Percentiles rank a stretch among this genome's conserved stretches.
Evolutionary conservation across 2,329 filamentous ascomycete genomes (phyloP).

Genomic region (Fusarium newnesense): DNA sequence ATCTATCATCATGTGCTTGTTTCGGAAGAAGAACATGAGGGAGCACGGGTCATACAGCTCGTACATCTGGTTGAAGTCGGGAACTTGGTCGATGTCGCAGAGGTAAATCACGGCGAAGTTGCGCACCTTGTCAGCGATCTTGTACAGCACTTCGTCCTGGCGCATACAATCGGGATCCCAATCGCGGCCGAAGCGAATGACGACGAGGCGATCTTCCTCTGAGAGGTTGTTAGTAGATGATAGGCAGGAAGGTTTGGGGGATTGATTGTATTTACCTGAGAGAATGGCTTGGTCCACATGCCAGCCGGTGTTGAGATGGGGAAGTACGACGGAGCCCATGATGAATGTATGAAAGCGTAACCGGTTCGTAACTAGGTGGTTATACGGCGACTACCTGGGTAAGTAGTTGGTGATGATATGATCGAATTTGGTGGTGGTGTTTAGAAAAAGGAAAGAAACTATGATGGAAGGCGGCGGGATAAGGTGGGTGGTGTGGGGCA

Average conservation of each 20-base stretch:
- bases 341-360: not conserved
- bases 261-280: conserved; percentile 46
- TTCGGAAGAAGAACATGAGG: conserved; percentile 96
- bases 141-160: conserved; percentile 94
- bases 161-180: conserved; percentile 77
- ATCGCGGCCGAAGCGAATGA: conserved; percentile 93
- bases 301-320: conserved; percentile 92
- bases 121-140: conserved; percentile 91
- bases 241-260: not conserved
- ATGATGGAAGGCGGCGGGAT: conserved; percentile 26
- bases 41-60: conserved; percentile 91
- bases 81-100: conserved; percentile 90
- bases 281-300: conserved; percentile 97
- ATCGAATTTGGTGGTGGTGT: not conserved
- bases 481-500: not conserved
- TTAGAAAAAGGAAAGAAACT: conserved; percentile 10
- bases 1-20: conserved; percentile 99
- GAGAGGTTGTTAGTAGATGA: conserved; percentile 11
- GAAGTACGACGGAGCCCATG: conserved; percentile 88
- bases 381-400: not conserved
- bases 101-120: conserved; percentile 94
- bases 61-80: conserved; percentile 97
- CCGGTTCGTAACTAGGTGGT: not conserved
- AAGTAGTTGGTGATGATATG: not conserved
- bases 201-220: conserved; percentile 91